Conservation (phyloP, 176 grass and related monocot genomes). For the Ensete ventricosum region DNA sequence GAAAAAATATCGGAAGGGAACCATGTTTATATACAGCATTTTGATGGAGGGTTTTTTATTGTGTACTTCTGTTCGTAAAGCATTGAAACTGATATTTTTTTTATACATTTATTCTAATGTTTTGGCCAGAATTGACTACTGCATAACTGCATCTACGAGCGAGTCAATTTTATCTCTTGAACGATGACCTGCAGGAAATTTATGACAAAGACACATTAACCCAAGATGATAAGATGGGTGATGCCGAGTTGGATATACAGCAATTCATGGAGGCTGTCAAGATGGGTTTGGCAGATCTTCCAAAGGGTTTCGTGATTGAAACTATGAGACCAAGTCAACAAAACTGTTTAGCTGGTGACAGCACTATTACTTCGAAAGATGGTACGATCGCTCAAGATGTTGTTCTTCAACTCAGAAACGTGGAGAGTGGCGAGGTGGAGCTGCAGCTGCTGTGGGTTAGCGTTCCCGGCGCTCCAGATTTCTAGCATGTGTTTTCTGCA, state of each 20-base stretch:
- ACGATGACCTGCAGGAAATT: conserved; percentile 33
- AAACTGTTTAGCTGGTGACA: conserved; percentile 47
- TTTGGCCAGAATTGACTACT: not conserved
- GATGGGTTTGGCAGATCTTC: conserved; percentile 31
- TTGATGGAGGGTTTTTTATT: no score
- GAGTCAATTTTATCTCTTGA: no score
- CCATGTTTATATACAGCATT: no score
- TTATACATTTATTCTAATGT: not conserved
- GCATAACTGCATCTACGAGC: no score
- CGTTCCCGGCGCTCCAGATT: conserved; percentile 16
- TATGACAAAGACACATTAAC: conserved; percentile 80
- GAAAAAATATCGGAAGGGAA: no score
- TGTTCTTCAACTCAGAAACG: conserved; percentile 58
- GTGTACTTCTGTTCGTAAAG: no score
- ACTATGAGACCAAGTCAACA: conserved; percentile 31
- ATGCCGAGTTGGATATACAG: conserved; percentile 41
- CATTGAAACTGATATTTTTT: not conserved
- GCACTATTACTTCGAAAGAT: conserved; percentile 52
- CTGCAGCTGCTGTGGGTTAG: conserved; percentile 62
- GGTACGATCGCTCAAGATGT: conserved; percentile 53
- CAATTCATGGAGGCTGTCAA: conserved; percentile 49
- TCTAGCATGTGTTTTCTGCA: not conserved
- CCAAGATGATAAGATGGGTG: conserved; percentile 60
- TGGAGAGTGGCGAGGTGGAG: conserved; percentile 46
- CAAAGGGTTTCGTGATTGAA: conserved; percentile 37